Percentiles rank a stretch among this genome's conserved stretches.
Evolutionary conservation across 441 rosid species (phyloP).

Genomic region (Gossypium schwendimanii): DNA sequence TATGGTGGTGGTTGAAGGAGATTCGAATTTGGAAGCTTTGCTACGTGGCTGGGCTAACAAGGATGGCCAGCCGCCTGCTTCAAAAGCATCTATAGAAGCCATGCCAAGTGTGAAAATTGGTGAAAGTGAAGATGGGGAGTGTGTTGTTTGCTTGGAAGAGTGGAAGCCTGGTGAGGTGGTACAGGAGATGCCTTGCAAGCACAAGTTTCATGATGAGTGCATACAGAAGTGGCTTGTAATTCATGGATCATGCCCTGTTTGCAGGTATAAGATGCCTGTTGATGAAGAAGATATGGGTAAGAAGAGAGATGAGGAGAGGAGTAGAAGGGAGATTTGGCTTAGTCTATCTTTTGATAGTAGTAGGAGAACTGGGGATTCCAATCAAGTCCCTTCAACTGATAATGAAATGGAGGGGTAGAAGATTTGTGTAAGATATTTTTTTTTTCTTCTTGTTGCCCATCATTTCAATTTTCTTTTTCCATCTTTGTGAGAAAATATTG

Average conservation of each 20-base stretch:
- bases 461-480: neutral
- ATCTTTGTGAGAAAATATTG: neutral
- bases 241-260: constrained; percentile 79
- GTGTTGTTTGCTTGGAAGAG: constrained; percentile 67
- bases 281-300: constrained; percentile 36
- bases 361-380: constrained; percentile 29
- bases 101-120: constrained; percentile 44
- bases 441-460: neutral
- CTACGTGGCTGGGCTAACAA: constrained; percentile 21
- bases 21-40: constrained; percentile 36
- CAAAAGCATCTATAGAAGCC: constrained; percentile 55
- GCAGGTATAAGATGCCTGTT: constrained; percentile 77
- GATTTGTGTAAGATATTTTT: neutral
- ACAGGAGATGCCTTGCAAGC: constrained; percentile 85
- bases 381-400: constrained; percentile 21
- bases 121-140: constrained; percentile 41
- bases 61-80: constrained; percentile 63
- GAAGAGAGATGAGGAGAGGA: constrained; percentile 32
- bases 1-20: constrained; percentile 48
- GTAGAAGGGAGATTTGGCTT: constrained; percentile 40
- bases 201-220: constrained; percentile 62
- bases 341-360: constrained; percentile 28
- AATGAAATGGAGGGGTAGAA: constrained; percentile 19
- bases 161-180: constrained; percentile 46
- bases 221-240: constrained; percentile 70